These are phyloP conservation scores for Apiotrichum laibachii DNA, from an alignment of 1,284 basidiomycete genomes.

Conservation along the genomic window DNA sequence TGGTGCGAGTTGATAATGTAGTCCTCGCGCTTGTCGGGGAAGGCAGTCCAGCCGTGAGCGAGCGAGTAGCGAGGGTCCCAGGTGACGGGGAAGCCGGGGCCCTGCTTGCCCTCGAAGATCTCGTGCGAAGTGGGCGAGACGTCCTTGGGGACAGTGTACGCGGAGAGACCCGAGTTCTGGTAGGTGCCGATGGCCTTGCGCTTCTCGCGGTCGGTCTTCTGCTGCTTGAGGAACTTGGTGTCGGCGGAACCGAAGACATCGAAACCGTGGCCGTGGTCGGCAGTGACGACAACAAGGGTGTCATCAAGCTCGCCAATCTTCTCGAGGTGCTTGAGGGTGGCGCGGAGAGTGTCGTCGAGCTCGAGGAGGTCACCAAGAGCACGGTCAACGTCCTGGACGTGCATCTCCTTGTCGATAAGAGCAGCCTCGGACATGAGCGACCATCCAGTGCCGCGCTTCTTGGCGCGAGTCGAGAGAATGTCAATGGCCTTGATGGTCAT, in stretches of 20 bases:
- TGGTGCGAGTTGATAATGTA: conserved; percentile 37
- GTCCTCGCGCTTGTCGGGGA: conserved; percentile 48
- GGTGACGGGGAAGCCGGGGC: conserved; percentile 48
- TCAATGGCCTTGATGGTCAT: conserved; percentile 54
- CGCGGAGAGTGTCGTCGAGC: conserved; percentile 52
- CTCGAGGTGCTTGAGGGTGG: conserved; percentile 49
- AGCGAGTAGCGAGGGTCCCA: conserved; percentile 52
- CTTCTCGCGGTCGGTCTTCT: conserved; percentile 46
- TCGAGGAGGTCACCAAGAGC: conserved; percentile 54
- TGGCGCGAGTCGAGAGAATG: conserved; percentile 46
- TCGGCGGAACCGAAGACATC: conserved; percentile 51
- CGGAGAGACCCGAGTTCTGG: conserved; percentile 45
- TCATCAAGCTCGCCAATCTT: conserved; percentile 51
- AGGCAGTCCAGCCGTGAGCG: conserved; percentile 48
- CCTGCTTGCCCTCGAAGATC: conserved; percentile 37
- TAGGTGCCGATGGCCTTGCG: conserved; percentile 51
- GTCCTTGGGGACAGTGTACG: conserved; percentile 39
- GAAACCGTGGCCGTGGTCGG: conserved; percentile 51
- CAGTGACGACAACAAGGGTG: conserved; percentile 52
- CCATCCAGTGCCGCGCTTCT: conserved; percentile 48
- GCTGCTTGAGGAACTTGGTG: conserved; percentile 44
- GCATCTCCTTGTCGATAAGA: conserved; percentile 52
- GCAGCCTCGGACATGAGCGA: conserved; percentile 54
- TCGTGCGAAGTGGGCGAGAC: conserved; percentile 40
- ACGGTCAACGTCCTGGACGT: conserved; percentile 50